phyloP scores from a whole-genome alignment of 306 rosid genomes.

The Cicer bijugum region DNA sequence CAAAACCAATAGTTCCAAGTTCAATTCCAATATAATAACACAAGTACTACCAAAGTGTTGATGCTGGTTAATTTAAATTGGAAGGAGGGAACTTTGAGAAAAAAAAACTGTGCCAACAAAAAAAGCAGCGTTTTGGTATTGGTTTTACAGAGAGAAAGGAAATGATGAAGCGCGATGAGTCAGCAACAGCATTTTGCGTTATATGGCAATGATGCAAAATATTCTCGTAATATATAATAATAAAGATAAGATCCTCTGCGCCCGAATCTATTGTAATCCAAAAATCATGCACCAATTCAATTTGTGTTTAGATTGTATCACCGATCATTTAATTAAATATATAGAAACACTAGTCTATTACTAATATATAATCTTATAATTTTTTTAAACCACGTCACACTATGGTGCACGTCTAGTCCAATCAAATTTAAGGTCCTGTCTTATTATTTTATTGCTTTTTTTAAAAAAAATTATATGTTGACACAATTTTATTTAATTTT shows the following conservation, averaged over 20 bases:
- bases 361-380: too few relatives aligned
- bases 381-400: too few relatives aligned
- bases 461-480: too few relatives aligned
- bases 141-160: conserved; percentile 11
- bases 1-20: conserved; percentile 12
- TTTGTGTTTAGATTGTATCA: background rate
- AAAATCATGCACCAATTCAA: background rate
- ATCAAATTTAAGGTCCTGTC: too few relatives aligned
- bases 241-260: background rate
- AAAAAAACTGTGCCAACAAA: background rate
- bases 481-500: too few relatives aligned
- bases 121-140: conserved; percentile 5
- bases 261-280: background rate
- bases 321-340: too few relatives aligned
- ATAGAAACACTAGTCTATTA: too few relatives aligned
- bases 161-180: conserved; percentile 15
- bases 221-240: background rate
- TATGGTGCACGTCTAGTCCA: too few relatives aligned
- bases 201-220: background rate
- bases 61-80: background rate
- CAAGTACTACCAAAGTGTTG: background rate
- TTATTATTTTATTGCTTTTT: too few relatives aligned
- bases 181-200: background rate
- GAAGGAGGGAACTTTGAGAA: conserved; percentile 21
- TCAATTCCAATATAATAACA: background rate